Evolutionary conservation across 2,329 filamentous ascomycete species (phyloP).

Genomic region (Fusarium nurragi): DNA sequence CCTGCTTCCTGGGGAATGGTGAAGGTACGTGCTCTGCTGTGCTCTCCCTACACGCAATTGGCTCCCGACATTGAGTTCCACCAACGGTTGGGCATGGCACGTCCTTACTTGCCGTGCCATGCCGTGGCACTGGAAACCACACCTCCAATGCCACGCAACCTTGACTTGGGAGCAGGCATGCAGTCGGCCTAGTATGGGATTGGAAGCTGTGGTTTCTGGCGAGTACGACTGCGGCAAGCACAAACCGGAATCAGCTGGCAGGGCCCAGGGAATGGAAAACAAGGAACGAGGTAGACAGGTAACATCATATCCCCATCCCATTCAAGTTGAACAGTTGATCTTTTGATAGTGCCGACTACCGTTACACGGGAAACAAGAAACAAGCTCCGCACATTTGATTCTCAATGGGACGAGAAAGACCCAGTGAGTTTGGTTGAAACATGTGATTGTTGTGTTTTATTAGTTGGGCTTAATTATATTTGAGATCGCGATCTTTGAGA

Average conservation of each 20-base stretch:
- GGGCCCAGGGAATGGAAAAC: conserved; percentile 24
- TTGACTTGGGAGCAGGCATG: conserved; percentile 12
- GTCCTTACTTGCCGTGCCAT: conserved; percentile 15
- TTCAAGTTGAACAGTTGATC: not conserved
- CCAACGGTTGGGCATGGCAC: conserved; percentile 19
- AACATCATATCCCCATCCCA: conserved; percentile 7
- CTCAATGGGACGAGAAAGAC: not conserved
- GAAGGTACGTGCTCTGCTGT: not conserved
- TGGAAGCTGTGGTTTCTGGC: conserved; percentile 11
- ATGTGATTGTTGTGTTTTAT: conserved; percentile 7
- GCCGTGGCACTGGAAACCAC: conserved; percentile 13
- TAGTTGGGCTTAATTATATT: not conserved
- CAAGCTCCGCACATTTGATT: conserved; percentile 23
- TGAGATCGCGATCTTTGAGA: conserved; percentile 29
- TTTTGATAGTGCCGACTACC: conserved; percentile 14
- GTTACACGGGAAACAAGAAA: no score
- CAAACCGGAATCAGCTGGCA: conserved; percentile 2
- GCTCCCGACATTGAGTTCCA: conserved; percentile 15
- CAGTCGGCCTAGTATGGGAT: conserved; percentile 13
- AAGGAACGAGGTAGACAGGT: conserved; percentile 21
- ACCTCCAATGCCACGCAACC: conserved; percentile 22
- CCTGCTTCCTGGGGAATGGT: not conserved
- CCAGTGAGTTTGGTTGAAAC: conserved; percentile 11
- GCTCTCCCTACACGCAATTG: not conserved
- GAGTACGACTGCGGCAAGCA: not conserved